These are phyloP conservation scores for Annulohypoxylon bovei DNA, from an alignment of 495 filamentous ascomycete genomes.

Conservation along the genomic window DNA sequence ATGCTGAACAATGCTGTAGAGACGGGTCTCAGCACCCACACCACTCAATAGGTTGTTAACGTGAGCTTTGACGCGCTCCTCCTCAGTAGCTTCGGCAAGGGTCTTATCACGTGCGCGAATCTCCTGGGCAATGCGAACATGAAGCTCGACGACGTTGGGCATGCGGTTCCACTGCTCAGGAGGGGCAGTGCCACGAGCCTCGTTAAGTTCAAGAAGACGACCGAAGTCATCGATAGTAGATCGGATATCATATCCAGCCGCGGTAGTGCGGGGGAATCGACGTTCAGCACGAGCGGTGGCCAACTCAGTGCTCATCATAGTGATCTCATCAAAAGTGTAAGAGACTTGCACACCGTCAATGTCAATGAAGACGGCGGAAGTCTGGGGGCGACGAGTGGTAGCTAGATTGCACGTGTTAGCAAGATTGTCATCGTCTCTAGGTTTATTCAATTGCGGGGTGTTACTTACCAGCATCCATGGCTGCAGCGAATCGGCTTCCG, in stretches of 20 bases:
- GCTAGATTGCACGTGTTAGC: slow-evolving; percentile 14
- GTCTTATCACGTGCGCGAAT: slow-evolving; percentile 43
- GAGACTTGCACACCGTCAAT: not conserved
- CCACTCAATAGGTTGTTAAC: slow-evolving; percentile 41
- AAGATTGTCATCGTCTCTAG: not conserved
- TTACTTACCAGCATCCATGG: slow-evolving; percentile 14
- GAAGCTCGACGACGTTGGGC: slow-evolving; percentile 21
- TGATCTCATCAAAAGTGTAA: slow-evolving; percentile 8
- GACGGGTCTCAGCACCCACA: slow-evolving; percentile 34
- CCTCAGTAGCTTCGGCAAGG: slow-evolving; percentile 31
- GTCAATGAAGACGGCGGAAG: not conserved
- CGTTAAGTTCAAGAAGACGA: slow-evolving; percentile 14
- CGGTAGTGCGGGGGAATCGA: slow-evolving; percentile 35
- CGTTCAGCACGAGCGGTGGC: slow-evolving; percentile 40
- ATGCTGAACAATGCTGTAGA: slow-evolving; percentile 45
- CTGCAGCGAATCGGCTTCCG: not conserved
- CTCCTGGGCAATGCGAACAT: slow-evolving; percentile 28
- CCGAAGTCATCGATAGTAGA: slow-evolving; percentile 33
- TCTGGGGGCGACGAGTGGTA: not conserved
- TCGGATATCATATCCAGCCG: slow-evolving; percentile 11
- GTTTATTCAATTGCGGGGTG: not conserved
- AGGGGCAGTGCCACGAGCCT: slow-evolving; percentile 20
- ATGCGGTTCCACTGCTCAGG: slow-evolving; percentile 31
- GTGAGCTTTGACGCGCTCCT: slow-evolving; percentile 32
- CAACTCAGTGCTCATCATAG: slow-evolving; percentile 30